A percentile compares a stretch with the other conserved stretches of the same genome.
These are phyloP conservation scores for Penicillium egyptiacum DNA, from an alignment of 495 filamentous ascomycete genomes.

Conservation along the genomic window DNA sequence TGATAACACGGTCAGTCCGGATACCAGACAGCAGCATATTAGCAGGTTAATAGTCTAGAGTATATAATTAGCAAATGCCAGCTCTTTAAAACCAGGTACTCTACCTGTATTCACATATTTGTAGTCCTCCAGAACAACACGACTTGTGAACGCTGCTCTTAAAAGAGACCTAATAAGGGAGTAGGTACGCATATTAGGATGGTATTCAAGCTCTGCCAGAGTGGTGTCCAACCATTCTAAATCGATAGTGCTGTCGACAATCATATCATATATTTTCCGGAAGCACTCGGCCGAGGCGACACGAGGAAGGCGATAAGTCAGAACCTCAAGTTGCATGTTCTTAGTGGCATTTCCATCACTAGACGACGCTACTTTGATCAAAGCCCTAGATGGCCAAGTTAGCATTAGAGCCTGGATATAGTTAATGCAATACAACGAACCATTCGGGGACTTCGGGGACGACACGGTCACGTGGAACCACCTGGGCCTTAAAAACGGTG, in stretches of 20 bases:
- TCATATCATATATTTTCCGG: neutral
- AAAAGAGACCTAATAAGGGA: neutral
- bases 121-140: neutral
- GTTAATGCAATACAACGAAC: neutral
- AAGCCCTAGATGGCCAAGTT: neutral
- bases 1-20: neutral
- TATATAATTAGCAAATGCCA: neutral
- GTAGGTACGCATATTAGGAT: neutral
- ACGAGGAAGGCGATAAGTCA: neutral
- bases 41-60: neutral
- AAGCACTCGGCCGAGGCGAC: neutral
- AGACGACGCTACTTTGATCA: neutral
- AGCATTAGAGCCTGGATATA: neutral
- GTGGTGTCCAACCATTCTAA: slow-evolving; percentile 1
- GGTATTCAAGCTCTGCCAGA: neutral
- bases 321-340: neutral
- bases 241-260: neutral
- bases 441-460: neutral
- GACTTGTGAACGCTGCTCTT: neutral
- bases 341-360: neutral
- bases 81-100: neutral
- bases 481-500: neutral
- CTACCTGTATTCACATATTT: neutral
- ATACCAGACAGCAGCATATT: neutral
- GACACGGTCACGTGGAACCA: neutral